Percentiles rank a stretch among this genome's conserved stretches.
Evolutionary conservation across 2,329 filamentous ascomycete genomes (phyloP).

Genomic region (Trichophaea hybrida): DNA sequence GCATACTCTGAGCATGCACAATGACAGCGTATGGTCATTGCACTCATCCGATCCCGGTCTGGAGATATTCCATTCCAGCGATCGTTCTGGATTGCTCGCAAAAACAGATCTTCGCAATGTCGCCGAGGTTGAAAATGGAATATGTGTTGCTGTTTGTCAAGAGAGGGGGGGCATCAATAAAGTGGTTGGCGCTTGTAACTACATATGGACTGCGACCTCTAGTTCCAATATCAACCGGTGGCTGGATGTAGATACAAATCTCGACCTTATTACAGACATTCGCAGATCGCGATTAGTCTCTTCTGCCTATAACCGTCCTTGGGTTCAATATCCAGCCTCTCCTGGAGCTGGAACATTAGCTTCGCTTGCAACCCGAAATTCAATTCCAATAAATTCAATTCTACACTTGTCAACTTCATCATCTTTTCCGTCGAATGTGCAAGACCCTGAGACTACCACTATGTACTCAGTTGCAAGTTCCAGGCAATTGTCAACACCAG

Average conservation of each 20-base stretch:
- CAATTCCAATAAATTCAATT: constrained; percentile 61
- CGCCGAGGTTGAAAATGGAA: constrained; percentile 54
- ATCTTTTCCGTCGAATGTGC: constrained; percentile 48
- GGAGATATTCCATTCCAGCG: constrained; percentile 84
- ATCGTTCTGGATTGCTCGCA: constrained; percentile 82
- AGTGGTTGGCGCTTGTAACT: constrained; percentile 49
- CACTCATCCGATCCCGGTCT: constrained; percentile 78
- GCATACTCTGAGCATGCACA: constrained; percentile 98
- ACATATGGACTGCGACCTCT: constrained; percentile 80
- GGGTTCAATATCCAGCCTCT: constrained; percentile 26
- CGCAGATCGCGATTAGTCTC: constrained; percentile 27
- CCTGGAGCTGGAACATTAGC: constrained; percentile 14
- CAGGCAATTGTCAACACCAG: constrained; percentile 41
- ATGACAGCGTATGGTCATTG: constrained; percentile 92
- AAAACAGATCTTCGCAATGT: constrained; percentile 80
- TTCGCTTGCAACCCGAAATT: constrained; percentile 24
- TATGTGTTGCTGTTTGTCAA: constrained; percentile 80
- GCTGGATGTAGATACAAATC: constrained; percentile 66
- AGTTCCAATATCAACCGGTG: constrained; percentile 87
- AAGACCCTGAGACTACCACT: constrained; percentile 44
- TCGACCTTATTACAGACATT: constrained; percentile 44
- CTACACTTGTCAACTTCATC: constrained; percentile 75
- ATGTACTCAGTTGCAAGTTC: constrained; percentile 37
- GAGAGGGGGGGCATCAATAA: constrained; percentile 73
- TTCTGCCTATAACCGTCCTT: constrained; percentile 32